Percentiles rank a stretch among this genome's conserved stretches.
Evolutionary conservation across 1,139 yeast species (phyloP).

Genomic region (Yamadazyma pseudoaaseri): DNA sequence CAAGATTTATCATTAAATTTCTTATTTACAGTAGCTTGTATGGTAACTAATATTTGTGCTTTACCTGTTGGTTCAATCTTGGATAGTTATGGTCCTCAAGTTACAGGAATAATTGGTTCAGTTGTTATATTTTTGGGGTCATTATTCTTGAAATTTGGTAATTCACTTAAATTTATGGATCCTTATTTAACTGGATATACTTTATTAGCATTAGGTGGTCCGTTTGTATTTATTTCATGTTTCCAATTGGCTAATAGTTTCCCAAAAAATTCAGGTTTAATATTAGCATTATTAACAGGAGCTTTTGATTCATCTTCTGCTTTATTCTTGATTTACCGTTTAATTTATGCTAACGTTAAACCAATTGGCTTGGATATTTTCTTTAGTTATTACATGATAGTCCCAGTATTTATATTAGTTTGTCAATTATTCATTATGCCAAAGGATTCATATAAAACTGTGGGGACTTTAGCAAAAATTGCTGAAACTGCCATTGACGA

Average conservation of each 20-base stretch:
- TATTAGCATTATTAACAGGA: slow-evolving; percentile 41
- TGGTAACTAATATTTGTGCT: slow-evolving; percentile 81
- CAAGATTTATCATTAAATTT: slow-evolving; percentile 81
- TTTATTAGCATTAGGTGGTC: slow-evolving; percentile 45
- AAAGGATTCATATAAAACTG: slow-evolving; percentile 65
- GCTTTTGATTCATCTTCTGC: slow-evolving; percentile 45
- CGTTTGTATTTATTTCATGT: slow-evolving; percentile 46
- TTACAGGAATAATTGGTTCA: slow-evolving; percentile 77
- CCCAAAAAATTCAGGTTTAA: slow-evolving; percentile 42
- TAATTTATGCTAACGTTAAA: slow-evolving; percentile 50
- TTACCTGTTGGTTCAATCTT: slow-evolving; percentile 76
- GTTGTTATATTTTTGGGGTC: slow-evolving; percentile 54
- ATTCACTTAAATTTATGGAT: slow-evolving; percentile 26
- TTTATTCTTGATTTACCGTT: slow-evolving; percentile 56
- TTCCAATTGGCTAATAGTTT: slow-evolving; percentile 47
- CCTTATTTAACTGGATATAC: slow-evolving; percentile 41
- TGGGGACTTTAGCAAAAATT: slow-evolving; percentile 64
- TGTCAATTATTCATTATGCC: slow-evolving; percentile 86
- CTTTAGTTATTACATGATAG: slow-evolving; percentile 63
- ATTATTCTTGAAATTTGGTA: slow-evolving; percentile 41
- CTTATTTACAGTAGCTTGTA: slow-evolving; percentile 84
- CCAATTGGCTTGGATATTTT: slow-evolving; percentile 46
- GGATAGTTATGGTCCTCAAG: slow-evolving; percentile 77
- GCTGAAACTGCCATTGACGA: slow-evolving; percentile 73
- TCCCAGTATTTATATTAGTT: slow-evolving; percentile 69